A percentile compares a stretch with the other conserved stretches of the same genome.
phyloP scores from a whole-genome alignment of 2,329 filamentous ascomycete genomes.

The Monilinia fructicola region DNA sequence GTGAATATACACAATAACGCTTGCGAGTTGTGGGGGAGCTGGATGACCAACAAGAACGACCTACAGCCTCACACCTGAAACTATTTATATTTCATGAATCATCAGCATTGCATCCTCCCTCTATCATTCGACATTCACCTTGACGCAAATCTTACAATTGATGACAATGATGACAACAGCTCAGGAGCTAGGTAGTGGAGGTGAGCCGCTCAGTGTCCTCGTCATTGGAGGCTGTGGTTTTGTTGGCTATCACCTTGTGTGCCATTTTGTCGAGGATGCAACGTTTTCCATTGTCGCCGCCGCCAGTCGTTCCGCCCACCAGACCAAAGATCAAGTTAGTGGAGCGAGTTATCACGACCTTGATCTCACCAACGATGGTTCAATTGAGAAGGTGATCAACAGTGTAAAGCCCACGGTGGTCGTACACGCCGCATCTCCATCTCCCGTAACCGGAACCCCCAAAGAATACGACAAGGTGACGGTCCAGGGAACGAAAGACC shows the following conservation, averaged over 20 bases:
- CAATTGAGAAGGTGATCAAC: conserved; percentile 9
- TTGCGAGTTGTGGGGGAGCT: background rate
- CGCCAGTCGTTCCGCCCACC: conserved; percentile 7
- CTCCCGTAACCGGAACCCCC: conserved; percentile 8
- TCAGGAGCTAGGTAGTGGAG: background rate
- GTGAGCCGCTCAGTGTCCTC: background rate
- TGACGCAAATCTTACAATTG: background rate
- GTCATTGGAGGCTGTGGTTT: conserved; percentile 6
- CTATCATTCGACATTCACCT: background rate
- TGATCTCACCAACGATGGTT: conserved; percentile 6
- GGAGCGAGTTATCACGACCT: conserved; percentile 5
- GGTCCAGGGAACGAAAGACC: conserved; percentile 14
- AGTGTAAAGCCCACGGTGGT: background rate
- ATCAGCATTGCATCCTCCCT: background rate
- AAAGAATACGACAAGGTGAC: background rate
- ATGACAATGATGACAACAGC: background rate
- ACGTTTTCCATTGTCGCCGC: background rate
- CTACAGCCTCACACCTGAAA: background rate
- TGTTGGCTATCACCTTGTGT: conserved; percentile 7
- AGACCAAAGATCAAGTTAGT: background rate
- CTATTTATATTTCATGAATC: background rate
- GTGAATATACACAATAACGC: background rate
- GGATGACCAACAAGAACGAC: background rate
- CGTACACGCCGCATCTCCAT: conserved; percentile 14
- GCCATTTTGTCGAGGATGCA: background rate